Evolutionary conservation across 2,329 filamentous ascomycete species (phyloP).

Genomic region (Davidsoniella virescens): DNA sequence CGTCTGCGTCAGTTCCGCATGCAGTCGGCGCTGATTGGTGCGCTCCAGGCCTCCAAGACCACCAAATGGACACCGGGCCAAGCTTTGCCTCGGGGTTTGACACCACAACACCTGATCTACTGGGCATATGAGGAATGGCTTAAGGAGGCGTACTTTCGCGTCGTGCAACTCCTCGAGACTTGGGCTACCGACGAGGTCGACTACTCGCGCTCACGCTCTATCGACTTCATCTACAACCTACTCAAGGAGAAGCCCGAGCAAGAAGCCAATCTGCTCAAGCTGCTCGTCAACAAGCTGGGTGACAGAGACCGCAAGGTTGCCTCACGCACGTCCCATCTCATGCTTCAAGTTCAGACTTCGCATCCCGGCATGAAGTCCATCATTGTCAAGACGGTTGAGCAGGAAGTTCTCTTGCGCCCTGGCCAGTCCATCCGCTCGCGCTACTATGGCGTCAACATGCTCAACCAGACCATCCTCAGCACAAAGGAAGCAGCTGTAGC

Average conservation of each 20-base stretch:
- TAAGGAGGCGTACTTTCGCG: constrained; percentile 83
- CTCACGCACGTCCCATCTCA: constrained; percentile 77
- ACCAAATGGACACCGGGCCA: constrained; percentile 52
- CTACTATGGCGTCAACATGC: constrained; percentile 90
- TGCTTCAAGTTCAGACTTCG: constrained; percentile 76
- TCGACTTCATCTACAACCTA: constrained; percentile 83
- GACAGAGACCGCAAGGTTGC: constrained; percentile 92
- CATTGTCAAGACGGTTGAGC: constrained; percentile 70
- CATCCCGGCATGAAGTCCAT: constrained; percentile 91
- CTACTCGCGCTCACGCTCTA: constrained; percentile 71
- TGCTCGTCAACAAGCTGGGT: constrained; percentile 92
- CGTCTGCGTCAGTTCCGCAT: constrained; percentile 64
- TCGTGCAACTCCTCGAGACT: constrained; percentile 76
- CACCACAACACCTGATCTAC: constrained; percentile 60
- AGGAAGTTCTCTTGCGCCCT: constrained; percentile 72
- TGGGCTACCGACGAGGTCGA: constrained; percentile 95
- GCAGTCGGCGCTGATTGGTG: constrained; percentile 60
- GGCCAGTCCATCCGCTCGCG: constrained; percentile 77
- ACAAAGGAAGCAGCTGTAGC: constrained; percentile 68
- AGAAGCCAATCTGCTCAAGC: constrained; percentile 77
- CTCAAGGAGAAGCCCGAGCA: constrained; percentile 94
- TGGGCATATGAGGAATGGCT: constrained; percentile 95
- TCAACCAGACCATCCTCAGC: constrained; percentile 92
- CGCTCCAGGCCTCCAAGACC: constrained; percentile 44
- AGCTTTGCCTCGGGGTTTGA: constrained; percentile 54